Percentiles rank a stretch among this genome's conserved stretches.
phyloP scores from a whole-genome alignment of 148 eudicot genomes.

The Chenopodium berlandieri region DNA sequence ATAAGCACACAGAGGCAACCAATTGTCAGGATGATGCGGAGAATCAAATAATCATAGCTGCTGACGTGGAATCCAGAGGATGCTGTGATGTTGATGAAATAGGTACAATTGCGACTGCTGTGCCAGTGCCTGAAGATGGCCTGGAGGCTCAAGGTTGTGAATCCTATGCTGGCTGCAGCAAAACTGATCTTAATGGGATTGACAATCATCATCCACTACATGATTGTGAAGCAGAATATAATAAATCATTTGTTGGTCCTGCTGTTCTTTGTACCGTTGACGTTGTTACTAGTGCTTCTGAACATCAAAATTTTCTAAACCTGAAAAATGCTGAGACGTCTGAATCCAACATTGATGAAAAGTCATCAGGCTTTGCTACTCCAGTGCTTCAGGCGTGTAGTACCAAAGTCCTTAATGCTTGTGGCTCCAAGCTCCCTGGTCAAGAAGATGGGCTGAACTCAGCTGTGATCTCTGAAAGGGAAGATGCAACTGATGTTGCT shows the following conservation, averaged over 20 bases:
- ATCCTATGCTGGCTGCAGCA: conserved; percentile 22
- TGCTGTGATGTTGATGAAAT: conserved; percentile 25
- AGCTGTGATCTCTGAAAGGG: conserved; percentile 23
- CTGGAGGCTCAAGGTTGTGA: conserved; percentile 25
- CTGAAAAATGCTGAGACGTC: conserved; percentile 20
- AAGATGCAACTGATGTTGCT: conserved; percentile 31
- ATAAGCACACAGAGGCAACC: conserved; percentile 26
- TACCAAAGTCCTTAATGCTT: conserved; percentile 31
- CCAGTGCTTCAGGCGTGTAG: conserved; percentile 55
- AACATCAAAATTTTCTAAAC: conserved; percentile 28
- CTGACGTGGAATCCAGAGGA: conserved; percentile 23
- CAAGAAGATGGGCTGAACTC: conserved; percentile 20
- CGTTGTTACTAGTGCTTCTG: conserved; percentile 24
- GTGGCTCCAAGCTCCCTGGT: conserved; percentile 31
- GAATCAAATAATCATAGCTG: conserved; percentile 24
- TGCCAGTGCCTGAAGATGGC: not conserved
- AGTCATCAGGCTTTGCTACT: conserved; percentile 16
- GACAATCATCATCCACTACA: conserved; percentile 15
- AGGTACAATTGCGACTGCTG: conserved; percentile 15
- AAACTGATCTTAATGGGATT: conserved; percentile 25
- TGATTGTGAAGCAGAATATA: conserved; percentile 23
- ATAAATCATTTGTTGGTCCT: conserved; percentile 17
- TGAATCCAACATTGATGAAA: conserved; percentile 24
- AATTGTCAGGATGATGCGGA: conserved; percentile 24
- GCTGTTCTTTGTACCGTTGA: conserved; percentile 29